Evolutionary conservation across 1,284 basidiomycete species (phyloP), one percentile per base, ranked within the genome.

Genomic region (Ganoderma lucidum): DNA sequence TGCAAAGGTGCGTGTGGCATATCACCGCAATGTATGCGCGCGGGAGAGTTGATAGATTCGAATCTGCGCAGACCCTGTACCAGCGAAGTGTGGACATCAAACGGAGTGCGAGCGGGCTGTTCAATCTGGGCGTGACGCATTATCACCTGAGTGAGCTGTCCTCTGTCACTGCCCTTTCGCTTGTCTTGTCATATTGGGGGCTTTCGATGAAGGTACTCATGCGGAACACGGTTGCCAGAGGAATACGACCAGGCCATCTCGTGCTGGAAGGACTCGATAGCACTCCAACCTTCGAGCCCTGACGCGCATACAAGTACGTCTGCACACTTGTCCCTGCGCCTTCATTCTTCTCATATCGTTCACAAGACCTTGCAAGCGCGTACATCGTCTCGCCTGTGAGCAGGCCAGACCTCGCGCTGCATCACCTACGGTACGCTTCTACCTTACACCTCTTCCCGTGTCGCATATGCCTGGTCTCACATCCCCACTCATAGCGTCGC

Each of bases 281-380:
- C 86, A 37, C 83, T 97, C 61, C 90, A 96, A 72, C 96, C 96
- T 12, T 88, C 90, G 63, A 96, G 93, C 73, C 87, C 96, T 2
- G 96, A 98, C 79, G 93, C 96, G 28, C 96, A 98, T 81, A 97
- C 95, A 37, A 98, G 96, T 96, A 78, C 76, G 90, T 85, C 14
- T 59, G 4, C 35, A 42, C 23, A 67, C 62, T 60, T 65, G 64
- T 32, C 62, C 58, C 60, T 69, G 55, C 74, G 15, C 62, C 41
- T 58, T 51, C 59, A 23, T 60, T 65, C n/a, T 61, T 32, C 63
- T 42, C 30, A 64, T 67, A 19, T 35, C 37, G 35, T 14, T 58
- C 68, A 39, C 48, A 76, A 96, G 95, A 97, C 83, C 85, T 98
- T 53, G 96, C 96, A 55, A 96, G 94, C 75, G 96, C 96, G 71